Evolutionary conservation across 352 stramenopile genomes (phyloP).

Genomic region (Stramenopiles sp.): DNA sequence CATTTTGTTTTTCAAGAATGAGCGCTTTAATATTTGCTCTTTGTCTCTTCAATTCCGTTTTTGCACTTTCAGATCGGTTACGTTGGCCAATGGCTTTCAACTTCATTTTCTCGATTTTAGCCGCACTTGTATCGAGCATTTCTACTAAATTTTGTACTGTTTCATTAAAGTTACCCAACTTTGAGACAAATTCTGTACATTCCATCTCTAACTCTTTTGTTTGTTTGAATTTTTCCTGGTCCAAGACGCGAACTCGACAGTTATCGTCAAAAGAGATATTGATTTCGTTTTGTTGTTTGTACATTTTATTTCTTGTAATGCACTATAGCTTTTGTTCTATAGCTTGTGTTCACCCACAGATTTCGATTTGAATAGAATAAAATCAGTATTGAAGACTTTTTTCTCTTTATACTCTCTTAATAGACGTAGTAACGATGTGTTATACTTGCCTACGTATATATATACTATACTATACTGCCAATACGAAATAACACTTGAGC

Average conservation of each 20-base stretch:
- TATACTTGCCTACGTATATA: too few species aligned
- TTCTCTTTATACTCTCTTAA: too few species aligned
- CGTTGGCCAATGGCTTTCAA: neutral
- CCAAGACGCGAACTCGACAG: constrained; percentile 3
- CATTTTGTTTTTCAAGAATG: constrained; percentile 4
- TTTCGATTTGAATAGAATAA: too few species aligned
- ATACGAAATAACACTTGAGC: too few species aligned
- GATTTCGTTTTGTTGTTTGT: too few species aligned
- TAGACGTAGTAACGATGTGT: too few species aligned
- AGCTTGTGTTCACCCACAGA: too few species aligned
- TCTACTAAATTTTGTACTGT: neutral
- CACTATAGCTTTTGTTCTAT: too few species aligned
- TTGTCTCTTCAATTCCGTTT: neutral
- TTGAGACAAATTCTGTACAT: constrained; percentile 5
- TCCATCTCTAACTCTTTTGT: constrained; percentile 9
- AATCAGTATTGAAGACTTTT: too few species aligned
- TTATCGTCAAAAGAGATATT: constrained; percentile 8
- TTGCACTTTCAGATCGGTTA: neutral
- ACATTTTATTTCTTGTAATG: too few species aligned
- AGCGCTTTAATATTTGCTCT: neutral
- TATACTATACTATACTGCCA: too few species aligned
- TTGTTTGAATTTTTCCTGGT: constrained; percentile 10
- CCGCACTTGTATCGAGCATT: neutral
- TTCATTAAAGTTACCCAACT: constrained; percentile 1
- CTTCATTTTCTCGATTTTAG: constrained; percentile 1